These are phyloP conservation scores for Penicillium argentinense DNA, from an alignment of 495 filamentous ascomycete genomes.

Conservation along the genomic window DNA sequence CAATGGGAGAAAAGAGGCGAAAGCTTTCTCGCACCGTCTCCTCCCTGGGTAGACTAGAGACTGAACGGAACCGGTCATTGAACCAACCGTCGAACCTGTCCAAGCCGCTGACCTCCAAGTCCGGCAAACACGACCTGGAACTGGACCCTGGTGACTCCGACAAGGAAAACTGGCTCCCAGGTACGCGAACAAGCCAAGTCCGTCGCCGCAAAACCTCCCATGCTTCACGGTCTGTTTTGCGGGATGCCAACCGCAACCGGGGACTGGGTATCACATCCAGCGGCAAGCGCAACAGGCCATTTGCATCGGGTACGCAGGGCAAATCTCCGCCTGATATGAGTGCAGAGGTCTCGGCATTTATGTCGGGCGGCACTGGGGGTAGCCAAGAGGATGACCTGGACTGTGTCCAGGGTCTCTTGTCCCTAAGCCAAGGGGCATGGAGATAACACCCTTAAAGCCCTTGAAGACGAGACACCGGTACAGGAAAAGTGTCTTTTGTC, in stretches of 20 bases:
- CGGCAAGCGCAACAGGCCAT: conserved; percentile 37
- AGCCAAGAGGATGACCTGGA: conserved; percentile 71
- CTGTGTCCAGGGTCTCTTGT: conserved; percentile 74
- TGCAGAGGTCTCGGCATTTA: conserved; percentile 67
- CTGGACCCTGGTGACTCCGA: conserved; percentile 71
- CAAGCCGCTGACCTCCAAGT: conserved; percentile 26
- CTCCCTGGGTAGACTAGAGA: conserved; percentile 68
- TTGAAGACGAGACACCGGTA: neutral
- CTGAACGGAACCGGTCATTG: conserved; percentile 24
- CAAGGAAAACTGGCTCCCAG: conserved; percentile 88
- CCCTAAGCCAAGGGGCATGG: conserved; percentile 68
- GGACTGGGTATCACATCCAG: conserved; percentile 27
- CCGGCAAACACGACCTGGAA: conserved; percentile 35
- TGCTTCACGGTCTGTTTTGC: conserved; percentile 43
- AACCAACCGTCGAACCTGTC: conserved; percentile 21
- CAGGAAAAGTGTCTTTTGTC: conserved; percentile 1
- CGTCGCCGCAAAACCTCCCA: conserved; percentile 39
- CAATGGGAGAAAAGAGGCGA: conserved; percentile 56
- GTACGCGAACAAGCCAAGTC: conserved; percentile 41
- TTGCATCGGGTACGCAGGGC: conserved; percentile 28
- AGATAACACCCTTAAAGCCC: conserved; percentile 26
- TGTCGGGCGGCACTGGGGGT: conserved; percentile 58
- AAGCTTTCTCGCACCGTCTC: conserved; percentile 65
- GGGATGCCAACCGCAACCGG: conserved; percentile 40
- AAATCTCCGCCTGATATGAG: conserved; percentile 37